phyloP scores from a whole-genome alignment of 495 filamentous ascomycete species.

The Amniculicola lignicola region DNA sequence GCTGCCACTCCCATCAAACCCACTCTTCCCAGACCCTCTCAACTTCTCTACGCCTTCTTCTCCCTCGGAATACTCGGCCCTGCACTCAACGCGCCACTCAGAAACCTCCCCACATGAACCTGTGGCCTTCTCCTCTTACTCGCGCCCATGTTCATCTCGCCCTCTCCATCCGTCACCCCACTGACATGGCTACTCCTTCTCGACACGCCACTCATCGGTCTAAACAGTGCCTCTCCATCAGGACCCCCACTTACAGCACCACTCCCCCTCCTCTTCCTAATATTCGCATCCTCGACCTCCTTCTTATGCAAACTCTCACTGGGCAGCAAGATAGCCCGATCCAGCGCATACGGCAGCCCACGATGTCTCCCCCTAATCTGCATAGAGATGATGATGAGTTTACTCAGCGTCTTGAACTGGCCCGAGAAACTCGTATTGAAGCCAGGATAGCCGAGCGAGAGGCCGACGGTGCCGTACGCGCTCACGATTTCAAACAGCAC shows the following conservation, averaged over 20 bases:
- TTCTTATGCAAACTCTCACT: constrained; percentile 69
- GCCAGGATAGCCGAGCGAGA: constrained; percentile 75
- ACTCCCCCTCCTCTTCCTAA: constrained; percentile 2
- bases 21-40: too few species aligned
- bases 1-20: too few species aligned
- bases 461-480: constrained; percentile 91
- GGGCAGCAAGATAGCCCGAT: constrained; percentile 83
- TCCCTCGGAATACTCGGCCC: constrained; percentile 24
- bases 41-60: constrained; percentile 12
- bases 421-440: constrained; percentile 75
- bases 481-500: constrained; percentile 88
- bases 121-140: neutral
- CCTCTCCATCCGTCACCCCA: constrained; percentile 2
- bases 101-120: constrained; percentile 6
- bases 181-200: constrained; percentile 11
- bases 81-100: constrained; percentile 22
- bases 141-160: neutral
- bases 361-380: constrained; percentile 88
- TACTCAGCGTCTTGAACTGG: constrained; percentile 76
- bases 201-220: constrained; percentile 3
- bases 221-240: neutral
- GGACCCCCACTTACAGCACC: neutral
- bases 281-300: constrained; percentile 48
- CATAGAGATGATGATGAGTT: constrained; percentile 91
- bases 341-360: constrained; percentile 86